Conservation (phyloP, 1,284 basidiomycete genomes). For the Phellopilus nigrolimitatus region DNA sequence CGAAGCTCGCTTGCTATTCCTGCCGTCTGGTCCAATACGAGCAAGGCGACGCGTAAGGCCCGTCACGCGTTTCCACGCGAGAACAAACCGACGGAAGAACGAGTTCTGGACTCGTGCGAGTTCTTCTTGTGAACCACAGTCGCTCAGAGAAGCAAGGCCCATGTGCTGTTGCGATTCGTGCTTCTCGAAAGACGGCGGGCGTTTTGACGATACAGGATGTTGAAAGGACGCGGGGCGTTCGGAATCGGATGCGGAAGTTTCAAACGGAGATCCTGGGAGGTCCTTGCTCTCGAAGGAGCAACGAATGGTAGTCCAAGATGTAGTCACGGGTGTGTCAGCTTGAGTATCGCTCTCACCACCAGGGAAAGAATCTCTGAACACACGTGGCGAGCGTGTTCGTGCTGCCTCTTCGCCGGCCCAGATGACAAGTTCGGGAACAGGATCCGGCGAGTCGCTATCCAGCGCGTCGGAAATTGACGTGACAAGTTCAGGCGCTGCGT, state of each 20-base stretch:
- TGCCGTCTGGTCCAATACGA: not conserved
- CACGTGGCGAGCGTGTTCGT: not conserved
- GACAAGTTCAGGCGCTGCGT: conserved; percentile 5
- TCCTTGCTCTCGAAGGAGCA: not conserved
- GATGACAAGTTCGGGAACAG: conserved; percentile 13
- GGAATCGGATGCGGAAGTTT: not conserved
- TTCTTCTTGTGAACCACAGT: not conserved
- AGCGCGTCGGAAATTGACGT: conserved; percentile 4
- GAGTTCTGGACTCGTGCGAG: not conserved
- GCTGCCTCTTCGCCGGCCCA: conserved; percentile 13
- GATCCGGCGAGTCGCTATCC: not conserved
- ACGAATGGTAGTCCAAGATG: not conserved
- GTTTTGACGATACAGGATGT: not conserved
- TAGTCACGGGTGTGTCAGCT: not conserved
- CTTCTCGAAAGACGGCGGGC: not conserved
- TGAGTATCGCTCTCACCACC: not conserved
- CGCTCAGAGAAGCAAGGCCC: not conserved
- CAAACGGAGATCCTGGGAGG: not conserved
- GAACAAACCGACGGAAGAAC: conserved; percentile 8
- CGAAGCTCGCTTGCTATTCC: not conserved
- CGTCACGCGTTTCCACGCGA: conserved; percentile 16
- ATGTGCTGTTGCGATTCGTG: not conserved
- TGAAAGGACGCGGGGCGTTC: not conserved
- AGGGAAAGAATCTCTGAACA: not conserved
- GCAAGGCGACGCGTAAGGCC: not conserved